Base-by-base conservation (phyloP, 345 rosid genomes). In the Nasturtium officinale region DNA sequence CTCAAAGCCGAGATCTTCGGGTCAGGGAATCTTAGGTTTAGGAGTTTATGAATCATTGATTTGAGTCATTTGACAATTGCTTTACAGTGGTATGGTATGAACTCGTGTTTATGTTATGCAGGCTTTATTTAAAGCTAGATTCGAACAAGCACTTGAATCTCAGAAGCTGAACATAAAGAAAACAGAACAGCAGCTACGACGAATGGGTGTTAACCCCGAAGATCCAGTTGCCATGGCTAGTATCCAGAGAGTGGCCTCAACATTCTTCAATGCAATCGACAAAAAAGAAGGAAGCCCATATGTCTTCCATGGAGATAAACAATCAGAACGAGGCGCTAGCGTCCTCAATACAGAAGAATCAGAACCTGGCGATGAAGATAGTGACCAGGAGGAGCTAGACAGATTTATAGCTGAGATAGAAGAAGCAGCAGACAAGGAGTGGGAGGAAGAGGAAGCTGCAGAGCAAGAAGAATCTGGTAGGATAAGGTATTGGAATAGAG, bases 211-310 rank as follows among this genome's bases (percentile, higher is more conserved):
- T 55, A 94, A 94, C 77, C 98, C 98, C 7, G 98, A 94, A 87
- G 98, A 94, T 84, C 98, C 98, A 15, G 90, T 85, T 73, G 97
- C 98, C 72, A 89, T 94, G 98, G 98, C 98, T 52, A 91, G 96
- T 59, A 89, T 94, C 69, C 98, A 86, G 73, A 88, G 97, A 84
- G 98, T 94, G 13, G 98, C 98, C 67, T 87, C 98, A 51, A 94
- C 98, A 13, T 94, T 94, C 81, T 94, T 91, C 75, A 88, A 91
- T 74, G 98, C 98, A 61, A 91, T 94, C 33, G 97, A 94, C 78
- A 86, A 85, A 73, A 94, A 87, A 75, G 91, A 89, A 84, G 98
- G 98, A 74, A 94, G 86, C 66, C 98, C 97, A 0, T 94, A 91
- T 77, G 91, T 94, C 46, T 94, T 88, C 77, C 89, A 74, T 28